These are phyloP conservation scores for Margaritispora aquatica DNA, from an alignment of 495 filamentous ascomycete species.

Conservation along the genomic window DNA sequence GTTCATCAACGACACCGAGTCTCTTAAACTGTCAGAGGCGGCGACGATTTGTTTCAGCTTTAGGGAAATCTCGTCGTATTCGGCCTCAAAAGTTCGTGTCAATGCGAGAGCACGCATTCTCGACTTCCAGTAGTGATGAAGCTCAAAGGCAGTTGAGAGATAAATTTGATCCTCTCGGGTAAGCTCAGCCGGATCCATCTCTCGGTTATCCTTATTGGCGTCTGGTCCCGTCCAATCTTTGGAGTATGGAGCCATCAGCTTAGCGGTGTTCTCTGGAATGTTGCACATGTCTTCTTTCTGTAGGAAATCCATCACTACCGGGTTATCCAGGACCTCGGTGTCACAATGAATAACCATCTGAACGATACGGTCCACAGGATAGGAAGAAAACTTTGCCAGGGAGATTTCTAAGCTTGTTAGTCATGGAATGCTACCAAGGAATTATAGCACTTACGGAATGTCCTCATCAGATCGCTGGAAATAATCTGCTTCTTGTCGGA, in stretches of 20 bases:
- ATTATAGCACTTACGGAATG: conserved; percentile 54
- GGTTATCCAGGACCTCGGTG: conserved; percentile 81
- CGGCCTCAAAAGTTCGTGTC: conserved; percentile 77
- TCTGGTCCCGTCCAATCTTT: conserved; percentile 94
- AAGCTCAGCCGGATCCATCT: conserved; percentile 82
- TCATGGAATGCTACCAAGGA: not conserved
- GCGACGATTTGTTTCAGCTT: conserved; percentile 76
- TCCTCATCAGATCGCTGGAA: conserved; percentile 82
- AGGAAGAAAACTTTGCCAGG: conserved; percentile 79
- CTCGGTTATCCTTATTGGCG: conserved; percentile 69
- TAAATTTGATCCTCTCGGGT: conserved; percentile 95
- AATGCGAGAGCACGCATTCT: conserved; percentile 85
- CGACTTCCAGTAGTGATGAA: conserved; percentile 98
- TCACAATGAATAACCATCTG: conserved; percentile 96
- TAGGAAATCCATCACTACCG: conserved; percentile 95
- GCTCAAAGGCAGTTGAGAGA: conserved; percentile 84
- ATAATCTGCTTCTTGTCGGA: conserved; percentile 98
- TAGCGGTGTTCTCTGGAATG: conserved; percentile 83
- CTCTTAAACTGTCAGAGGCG: conserved; percentile 82
- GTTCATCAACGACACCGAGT: conserved; percentile 89
- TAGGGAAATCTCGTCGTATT: conserved; percentile 84
- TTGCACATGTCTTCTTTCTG: conserved; percentile 87
- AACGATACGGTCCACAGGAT: conserved; percentile 73
- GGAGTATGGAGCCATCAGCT: conserved; percentile 89
- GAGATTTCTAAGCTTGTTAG: conserved; percentile 61